Percentiles rank a stretch among this genome's conserved stretches.
Evolutionary conservation across 768 basidiomycete genomes (phyloP).

Genomic region (Agaricus subrufescens): DNA sequence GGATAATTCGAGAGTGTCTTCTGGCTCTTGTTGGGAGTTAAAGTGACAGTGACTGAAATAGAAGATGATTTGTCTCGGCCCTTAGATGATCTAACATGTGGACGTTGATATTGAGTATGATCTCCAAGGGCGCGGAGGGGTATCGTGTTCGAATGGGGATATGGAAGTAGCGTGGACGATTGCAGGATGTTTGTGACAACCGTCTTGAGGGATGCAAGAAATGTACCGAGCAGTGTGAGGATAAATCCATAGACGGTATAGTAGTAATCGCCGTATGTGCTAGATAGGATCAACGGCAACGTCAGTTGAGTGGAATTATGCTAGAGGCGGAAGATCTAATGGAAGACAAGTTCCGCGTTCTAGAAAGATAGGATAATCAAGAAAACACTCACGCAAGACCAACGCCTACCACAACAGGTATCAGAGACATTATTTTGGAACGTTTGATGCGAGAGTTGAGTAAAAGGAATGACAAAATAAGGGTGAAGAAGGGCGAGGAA

Average conservation of each 20-base stretch:
- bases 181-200: conserved; percentile 81
- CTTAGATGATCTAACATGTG: background rate
- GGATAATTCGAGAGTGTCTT: background rate
- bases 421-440: conserved; percentile 63
- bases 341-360: too few species aligned
- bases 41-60: conserved; percentile 6
- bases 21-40: background rate
- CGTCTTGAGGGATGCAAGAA: conserved; percentile 92
- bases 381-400: conserved; percentile 70
- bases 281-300: conserved; percentile 21
- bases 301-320: conserved; percentile 5
- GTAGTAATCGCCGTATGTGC: conserved; percentile 94
- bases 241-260: conserved; percentile 82
- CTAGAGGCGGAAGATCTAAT: background rate
- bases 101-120: background rate
- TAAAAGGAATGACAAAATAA: conserved; percentile 68
- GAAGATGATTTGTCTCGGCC: conserved; percentile 1
- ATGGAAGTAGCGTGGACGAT: background rate
- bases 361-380: too few species aligned
- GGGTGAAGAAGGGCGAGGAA: conserved; percentile 88
- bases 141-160: background rate
- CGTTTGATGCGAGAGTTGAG: conserved; percentile 56
- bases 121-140: background rate
- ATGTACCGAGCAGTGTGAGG: conserved; percentile 84
- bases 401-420: conserved; percentile 88